Base-by-base conservation (phyloP, 83 land plant genomes). In the Thuja plicata region DNA sequence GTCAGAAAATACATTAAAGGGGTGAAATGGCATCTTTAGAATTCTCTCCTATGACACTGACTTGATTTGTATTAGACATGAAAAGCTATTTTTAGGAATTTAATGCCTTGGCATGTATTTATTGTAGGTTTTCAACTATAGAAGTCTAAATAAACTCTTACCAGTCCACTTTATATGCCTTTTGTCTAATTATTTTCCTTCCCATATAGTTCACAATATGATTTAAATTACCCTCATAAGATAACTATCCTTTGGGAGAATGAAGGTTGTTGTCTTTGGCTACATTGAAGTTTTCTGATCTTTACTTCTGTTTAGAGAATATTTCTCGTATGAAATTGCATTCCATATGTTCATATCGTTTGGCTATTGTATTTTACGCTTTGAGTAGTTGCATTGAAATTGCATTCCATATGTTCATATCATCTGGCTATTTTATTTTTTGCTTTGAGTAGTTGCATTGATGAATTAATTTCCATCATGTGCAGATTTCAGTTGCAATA, bases 401-500 rank as follows among this genome's bases (percentile, higher is more conserved):
- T 38, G 40, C 40, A 38, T 38, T 38, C 40, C 40, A 0, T 73
- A 32, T 73, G 35, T 9, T 83, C 45, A 41, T 83, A 43, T 27
- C 32, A 48, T 41, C 43, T 10, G 5, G 12, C 27, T 83, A 16
- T 55, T 89, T 87, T 77, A 37, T 43, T 50, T 35, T 15, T 7
- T 34, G 79, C 38, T 76, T 76, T 17, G 15, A 76, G 40, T 35
- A 66, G 73, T 66, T 66, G 73, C 73, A 66, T 80, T 41, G 27
- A 85, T 50, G 1, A 50, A 52, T 32, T 7, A 37, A 13, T 37
- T n/a, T 83, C 7, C 16, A 48, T 88, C 50, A 74, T 54, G 45
- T 91, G 57, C 99, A 98, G 99, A 93, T 96, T 90, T 88, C 87
- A 8, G 96, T 93, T 78, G 99, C 99, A 70, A 98, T 98, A 86